Conservation (phyloP, 495 filamentous ascomycete genomes). For the Antarctomyces pellizariae region DNA sequence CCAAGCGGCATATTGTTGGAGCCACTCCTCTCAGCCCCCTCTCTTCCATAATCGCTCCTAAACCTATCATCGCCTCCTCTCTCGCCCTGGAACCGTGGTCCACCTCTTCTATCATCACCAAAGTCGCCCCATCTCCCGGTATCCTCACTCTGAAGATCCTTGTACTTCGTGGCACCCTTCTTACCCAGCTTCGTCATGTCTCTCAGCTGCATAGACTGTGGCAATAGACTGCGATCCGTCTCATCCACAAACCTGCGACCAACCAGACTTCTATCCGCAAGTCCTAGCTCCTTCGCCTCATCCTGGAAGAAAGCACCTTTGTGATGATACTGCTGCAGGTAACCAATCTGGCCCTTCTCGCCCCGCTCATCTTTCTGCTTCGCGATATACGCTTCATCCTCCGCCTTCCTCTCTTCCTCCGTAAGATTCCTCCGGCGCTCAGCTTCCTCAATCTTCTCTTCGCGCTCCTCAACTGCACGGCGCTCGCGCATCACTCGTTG, state of each 20-base stretch:
- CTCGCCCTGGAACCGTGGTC: conserved; percentile 21
- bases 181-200: conserved; percentile 86
- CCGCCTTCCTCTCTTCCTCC: conserved; percentile 62
- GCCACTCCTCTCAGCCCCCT: conserved; percentile 23
- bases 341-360: conserved; percentile 58
- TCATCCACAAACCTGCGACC: conserved; percentile 59
- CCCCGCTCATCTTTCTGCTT: conserved; percentile 76
- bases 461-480: conserved; percentile 57
- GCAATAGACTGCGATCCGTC: conserved; percentile 58
- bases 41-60: conserved; percentile 33
- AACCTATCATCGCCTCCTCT: conserved; percentile 43
- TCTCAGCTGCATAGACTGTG: conserved; percentile 79
- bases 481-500: conserved; percentile 69
- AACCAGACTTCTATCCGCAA: conserved; percentile 62
- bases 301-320: conserved; percentile 90
- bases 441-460: conserved; percentile 73
- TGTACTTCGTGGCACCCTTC: conserved; percentile 78
- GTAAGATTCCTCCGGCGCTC: conserved; percentile 75
- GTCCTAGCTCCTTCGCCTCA: conserved; percentile 43
- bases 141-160: conserved; percentile 75
- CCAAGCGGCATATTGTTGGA: conserved; percentile 37
- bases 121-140: conserved; percentile 63
- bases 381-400: conserved; percentile 58
- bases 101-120: conserved; percentile 26
- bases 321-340: conserved; percentile 93